phyloP scores from a whole-genome alignment of 108 stramenopile genomes.

The Skeletonema tropicum region DNA sequence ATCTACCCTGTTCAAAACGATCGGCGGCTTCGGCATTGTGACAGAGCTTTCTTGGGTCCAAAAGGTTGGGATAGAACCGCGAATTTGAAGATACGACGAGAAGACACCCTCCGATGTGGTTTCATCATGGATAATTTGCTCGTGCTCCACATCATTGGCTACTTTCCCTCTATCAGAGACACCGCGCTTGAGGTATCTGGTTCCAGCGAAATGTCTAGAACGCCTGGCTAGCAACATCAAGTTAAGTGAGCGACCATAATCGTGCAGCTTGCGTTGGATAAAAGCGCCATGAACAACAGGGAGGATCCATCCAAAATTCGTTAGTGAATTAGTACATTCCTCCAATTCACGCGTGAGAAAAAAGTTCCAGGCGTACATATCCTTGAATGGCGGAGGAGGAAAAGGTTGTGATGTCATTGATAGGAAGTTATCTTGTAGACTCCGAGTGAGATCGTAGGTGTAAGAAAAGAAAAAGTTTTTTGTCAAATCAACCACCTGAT shows the following conservation, averaged over 20 bases:
- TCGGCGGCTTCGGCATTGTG: conserved; percentile 97
- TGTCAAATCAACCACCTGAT: conserved; percentile 95
- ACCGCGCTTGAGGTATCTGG: conserved; percentile 97
- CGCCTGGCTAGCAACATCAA: conserved; percentile 92
- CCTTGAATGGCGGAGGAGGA: conserved; percentile 87
- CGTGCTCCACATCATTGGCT: conserved; percentile 94
- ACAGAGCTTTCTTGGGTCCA: conserved; percentile 97
- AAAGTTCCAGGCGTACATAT: conserved; percentile 98
- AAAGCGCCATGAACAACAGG: conserved; percentile 96
- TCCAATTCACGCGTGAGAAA: conserved; percentile 93
- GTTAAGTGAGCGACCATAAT: conserved; percentile 90
- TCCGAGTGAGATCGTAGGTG: conserved; percentile 91
- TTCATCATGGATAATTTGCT: conserved; percentile 95
- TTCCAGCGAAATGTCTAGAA: conserved; percentile 97
- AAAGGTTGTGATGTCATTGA: conserved; percentile 76
- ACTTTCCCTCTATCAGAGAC: conserved; percentile 95
- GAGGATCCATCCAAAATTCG: conserved; percentile 88
- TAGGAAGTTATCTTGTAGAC: conserved; percentile 94
- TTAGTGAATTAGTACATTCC: conserved; percentile 76
- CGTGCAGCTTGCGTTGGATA: conserved; percentile 88
- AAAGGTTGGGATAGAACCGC: conserved; percentile 96
- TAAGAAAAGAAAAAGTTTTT: conserved; percentile 98
- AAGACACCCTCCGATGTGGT: conserved; percentile 84
- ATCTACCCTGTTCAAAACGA: conserved; percentile 93
- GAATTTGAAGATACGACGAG: conserved; percentile 91